phyloP scores from a whole-genome alignment of 306 rosid genomes.

The peach (Prunus persica) region DNA sequence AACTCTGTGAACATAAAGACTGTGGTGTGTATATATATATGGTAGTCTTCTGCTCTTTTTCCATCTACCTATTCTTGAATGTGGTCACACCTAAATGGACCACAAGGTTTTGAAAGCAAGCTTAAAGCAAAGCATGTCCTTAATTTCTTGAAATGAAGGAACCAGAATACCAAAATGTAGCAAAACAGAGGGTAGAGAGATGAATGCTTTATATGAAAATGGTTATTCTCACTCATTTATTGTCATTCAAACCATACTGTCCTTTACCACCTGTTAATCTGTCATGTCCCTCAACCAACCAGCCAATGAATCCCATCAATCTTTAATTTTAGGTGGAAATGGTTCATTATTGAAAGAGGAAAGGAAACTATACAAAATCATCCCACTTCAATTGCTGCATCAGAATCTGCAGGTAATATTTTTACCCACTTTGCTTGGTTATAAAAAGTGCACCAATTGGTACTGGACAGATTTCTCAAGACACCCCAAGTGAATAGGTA shows the following conservation, averaged over 20 bases:
- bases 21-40: not conserved
- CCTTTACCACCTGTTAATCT: not conserved
- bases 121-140: constrained; percentile 25
- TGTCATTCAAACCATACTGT: constrained; percentile 28
- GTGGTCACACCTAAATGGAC: constrained; percentile 20
- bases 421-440: not conserved
- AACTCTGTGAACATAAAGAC: not conserved
- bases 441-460: not conserved
- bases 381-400: not conserved
- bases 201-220: constrained; percentile 26
- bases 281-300: not conserved
- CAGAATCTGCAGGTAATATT: not conserved
- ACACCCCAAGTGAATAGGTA: not conserved
- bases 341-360: not conserved
- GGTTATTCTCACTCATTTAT: constrained; percentile 38
- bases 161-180: constrained; percentile 24
- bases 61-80: constrained; percentile 1
- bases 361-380: not conserved
- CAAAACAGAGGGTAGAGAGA: constrained; percentile 28
- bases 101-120: not conserved
- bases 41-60: not conserved
- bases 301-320: not conserved
- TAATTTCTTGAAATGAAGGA: constrained; percentile 44
- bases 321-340: not conserved
- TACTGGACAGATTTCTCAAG: not conserved